These are phyloP conservation scores for Phytophthora sansomeana DNA, from an alignment of 352 stramenopile species.

Conservation along the genomic window DNA sequence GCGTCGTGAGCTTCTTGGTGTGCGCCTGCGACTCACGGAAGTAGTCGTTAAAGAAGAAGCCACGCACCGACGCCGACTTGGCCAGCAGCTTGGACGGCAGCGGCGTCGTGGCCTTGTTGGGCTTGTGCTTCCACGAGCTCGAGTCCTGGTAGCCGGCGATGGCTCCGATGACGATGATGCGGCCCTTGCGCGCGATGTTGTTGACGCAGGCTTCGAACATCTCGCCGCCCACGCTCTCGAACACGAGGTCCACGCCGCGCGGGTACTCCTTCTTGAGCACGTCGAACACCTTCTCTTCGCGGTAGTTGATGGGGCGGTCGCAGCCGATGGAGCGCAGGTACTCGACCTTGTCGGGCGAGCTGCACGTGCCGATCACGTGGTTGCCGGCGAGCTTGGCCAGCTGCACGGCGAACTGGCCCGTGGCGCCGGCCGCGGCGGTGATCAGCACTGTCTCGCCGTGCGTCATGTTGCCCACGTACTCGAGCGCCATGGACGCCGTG, in stretches of 20 bases:
- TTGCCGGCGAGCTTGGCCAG: constrained; percentile 85
- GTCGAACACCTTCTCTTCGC: constrained; percentile 61
- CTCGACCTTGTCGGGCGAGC: constrained; percentile 87
- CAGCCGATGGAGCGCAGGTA: constrained; percentile 73
- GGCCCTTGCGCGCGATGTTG: constrained; percentile 65
- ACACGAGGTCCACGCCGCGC: constrained; percentile 72
- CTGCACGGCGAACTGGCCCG: constrained; percentile 86
- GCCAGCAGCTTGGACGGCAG: constrained; percentile 44
- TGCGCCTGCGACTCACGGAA: constrained; percentile 48
- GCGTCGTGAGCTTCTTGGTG: constrained; percentile 49
- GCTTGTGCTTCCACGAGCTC: constrained; percentile 44
- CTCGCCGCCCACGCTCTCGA: constrained; percentile 68
- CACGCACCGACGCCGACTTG: constrained; percentile 52
- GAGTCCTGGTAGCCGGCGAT: constrained; percentile 63
- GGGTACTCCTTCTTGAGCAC: constrained; percentile 79
- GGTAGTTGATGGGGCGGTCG: constrained; percentile 91
- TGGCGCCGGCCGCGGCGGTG: constrained; percentile 73
- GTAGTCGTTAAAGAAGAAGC: constrained; percentile 61
- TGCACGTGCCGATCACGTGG: constrained; percentile 83
- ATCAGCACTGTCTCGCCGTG: constrained; percentile 69
- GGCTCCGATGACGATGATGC: constrained; percentile 66
- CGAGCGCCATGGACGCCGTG: constrained; percentile 59
- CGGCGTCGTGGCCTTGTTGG: constrained; percentile 34
- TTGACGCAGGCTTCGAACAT: constrained; percentile 57
- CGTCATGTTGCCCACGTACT: constrained; percentile 66